phyloP scores from a whole-genome alignment of 768 basidiomycete genomes.

The Tulasnella calospora region DNA sequence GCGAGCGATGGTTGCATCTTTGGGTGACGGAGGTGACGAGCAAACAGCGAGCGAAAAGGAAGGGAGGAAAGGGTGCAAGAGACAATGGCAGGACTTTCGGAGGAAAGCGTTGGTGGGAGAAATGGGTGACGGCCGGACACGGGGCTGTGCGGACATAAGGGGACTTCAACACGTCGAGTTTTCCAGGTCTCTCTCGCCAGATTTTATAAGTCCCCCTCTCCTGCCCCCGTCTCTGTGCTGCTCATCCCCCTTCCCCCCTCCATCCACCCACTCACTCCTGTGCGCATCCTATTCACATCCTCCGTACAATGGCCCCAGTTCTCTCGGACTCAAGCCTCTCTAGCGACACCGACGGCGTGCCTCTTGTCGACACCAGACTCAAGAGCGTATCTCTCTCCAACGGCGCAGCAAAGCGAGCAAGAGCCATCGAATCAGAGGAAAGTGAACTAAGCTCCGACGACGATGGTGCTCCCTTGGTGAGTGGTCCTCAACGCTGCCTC shows the following conservation, averaged over 20 bases:
- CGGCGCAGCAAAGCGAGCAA: slow-evolving; percentile 7
- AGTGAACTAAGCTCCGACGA: slow-evolving; percentile 20
- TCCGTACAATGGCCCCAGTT: slow-evolving; percentile 1
- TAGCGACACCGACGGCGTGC: slow-evolving; percentile 21
- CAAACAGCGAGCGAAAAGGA: neutral
- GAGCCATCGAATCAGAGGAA: slow-evolving; percentile 3
- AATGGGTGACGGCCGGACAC: slow-evolving; percentile 6
- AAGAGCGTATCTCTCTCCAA: neutral
- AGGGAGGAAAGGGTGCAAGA: neutral
- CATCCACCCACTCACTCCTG: slow-evolving; percentile 16
- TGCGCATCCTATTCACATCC: neutral
- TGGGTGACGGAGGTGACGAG: neutral
- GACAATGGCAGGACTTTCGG: slow-evolving; percentile 14
- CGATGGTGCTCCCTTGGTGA: slow-evolving; percentile 12
- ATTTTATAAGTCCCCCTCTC: slow-evolving; percentile 29
- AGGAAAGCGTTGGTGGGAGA: slow-evolving; percentile 26
- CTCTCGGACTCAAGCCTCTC: slow-evolving; percentile 17
- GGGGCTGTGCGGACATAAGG: neutral
- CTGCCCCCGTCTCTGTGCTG: slow-evolving; percentile 26
- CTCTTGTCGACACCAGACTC: neutral
- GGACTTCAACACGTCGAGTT: slow-evolving; percentile 8
- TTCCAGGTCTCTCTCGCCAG: slow-evolving; percentile 13
- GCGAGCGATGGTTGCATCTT: slow-evolving; percentile 19
- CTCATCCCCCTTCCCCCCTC: slow-evolving; percentile 29
- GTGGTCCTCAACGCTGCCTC: neutral